Base-by-base conservation (phyloP, 2,329 filamentous ascomycete species). In the Colletotrichum endophyticum region DNA sequence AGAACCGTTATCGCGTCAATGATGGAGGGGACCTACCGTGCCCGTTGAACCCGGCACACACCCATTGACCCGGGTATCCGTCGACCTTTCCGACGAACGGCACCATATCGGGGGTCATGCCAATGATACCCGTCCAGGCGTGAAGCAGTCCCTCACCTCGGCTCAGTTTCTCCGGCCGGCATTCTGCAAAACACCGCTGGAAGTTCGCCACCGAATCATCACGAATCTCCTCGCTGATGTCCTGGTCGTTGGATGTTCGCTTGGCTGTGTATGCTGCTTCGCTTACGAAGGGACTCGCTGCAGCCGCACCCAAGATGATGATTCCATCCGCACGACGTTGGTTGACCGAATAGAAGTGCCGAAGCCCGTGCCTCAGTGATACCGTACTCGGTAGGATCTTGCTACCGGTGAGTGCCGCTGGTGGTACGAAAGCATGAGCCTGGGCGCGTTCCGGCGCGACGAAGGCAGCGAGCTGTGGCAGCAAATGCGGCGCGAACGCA, bases 281-380 rank as follows among this genome's bases (percentile, higher is more conserved):
- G 32, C 70, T 72, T 63, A 72, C 49, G 13, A 57, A 44, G 19
- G 70, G 70, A 28, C 70, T 72, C 19, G 70, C 39, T 22, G 56
- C 19, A 15, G 70, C 70, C 22, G 70, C 34, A 6, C 70, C 70
- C 8, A 72, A 16, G 70, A 72, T 67, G 49, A 72, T 44, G 25
- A 59, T 27, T n/a, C 70, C 70, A 34, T 72, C 70, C 16, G 70
- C 32, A 64, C 85, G 85, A 6, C 87, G 83, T 78, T 89, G 88
- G 19, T 87, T 87, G n/a, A 89, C 79, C 0, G 87, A 89, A 80
- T 88, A 89, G 81, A 88, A 89, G 77, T 88, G 87, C 32, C 85
- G 81, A 2, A 89, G 81, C 57, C 84, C 84, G 71, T 89, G 87
- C 11, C 88, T 84, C 15, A 89, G 78, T 2, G 87, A 88, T 78